phyloP scores from a whole-genome alignment of 306 rosid genomes.

The Corylus americana region DNA sequence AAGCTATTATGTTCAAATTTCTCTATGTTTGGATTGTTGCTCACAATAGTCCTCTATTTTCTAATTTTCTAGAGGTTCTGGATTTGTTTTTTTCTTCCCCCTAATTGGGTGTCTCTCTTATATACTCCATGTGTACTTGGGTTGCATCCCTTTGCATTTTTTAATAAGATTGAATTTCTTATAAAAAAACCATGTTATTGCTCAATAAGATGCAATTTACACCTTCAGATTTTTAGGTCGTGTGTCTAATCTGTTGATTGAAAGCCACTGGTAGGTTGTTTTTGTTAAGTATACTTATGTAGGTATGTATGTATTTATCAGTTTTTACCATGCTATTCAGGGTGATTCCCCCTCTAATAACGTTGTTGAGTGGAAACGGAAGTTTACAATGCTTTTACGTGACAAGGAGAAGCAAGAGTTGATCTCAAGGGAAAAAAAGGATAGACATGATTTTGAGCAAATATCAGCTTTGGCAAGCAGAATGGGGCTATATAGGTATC shows the following conservation, averaged over 20 bases:
- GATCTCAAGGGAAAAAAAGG: slow-evolving; percentile 78
- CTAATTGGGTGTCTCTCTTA: too few relatives aligned
- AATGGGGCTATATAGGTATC: slow-evolving; percentile 84
- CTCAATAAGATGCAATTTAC: background rate
- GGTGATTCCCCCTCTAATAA: slow-evolving; percentile 42
- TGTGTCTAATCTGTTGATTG: background rate
- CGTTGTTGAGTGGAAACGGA: slow-evolving; percentile 62
- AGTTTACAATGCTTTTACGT: slow-evolving; percentile 49
- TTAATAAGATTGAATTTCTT: too few relatives aligned
- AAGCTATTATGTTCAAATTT: too few relatives aligned
- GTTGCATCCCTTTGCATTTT: too few relatives aligned
- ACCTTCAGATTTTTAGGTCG: background rate
- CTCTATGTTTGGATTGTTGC: too few relatives aligned
- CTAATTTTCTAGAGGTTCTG: too few relatives aligned
- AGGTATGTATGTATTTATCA: slow-evolving; percentile 1
- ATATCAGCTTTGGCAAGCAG: slow-evolving; percentile 68
- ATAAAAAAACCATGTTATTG: too few relatives aligned
- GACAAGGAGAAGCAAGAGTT: slow-evolving; percentile 76
- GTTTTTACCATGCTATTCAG: slow-evolving; percentile 40
- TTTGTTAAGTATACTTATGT: background rate
- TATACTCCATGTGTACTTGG: too few relatives aligned
- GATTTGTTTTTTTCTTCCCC: too few relatives aligned
- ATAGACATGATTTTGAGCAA: slow-evolving; percentile 75
- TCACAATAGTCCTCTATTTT: too few relatives aligned
- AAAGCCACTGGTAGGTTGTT: background rate